Evolutionary conservation across 495 filamentous ascomycete species (phyloP).

Genomic region (Tuber indicum): DNA sequence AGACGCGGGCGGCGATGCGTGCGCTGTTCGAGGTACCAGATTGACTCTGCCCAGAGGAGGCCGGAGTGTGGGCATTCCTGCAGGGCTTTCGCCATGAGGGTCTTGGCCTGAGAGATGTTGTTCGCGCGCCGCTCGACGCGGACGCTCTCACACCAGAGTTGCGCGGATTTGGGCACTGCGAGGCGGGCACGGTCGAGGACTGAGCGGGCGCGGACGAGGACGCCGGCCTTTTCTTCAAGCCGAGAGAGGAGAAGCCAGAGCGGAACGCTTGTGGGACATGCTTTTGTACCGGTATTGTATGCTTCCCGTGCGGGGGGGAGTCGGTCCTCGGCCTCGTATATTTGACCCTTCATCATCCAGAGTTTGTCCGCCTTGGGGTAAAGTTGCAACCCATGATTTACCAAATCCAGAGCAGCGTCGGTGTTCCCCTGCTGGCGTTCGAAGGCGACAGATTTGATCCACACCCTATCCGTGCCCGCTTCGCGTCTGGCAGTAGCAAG

Average conservation of each 20-base stretch:
- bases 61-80: conserved; percentile 89
- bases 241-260: conserved; percentile 84
- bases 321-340: conserved; percentile 75
- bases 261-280: conserved; percentile 71
- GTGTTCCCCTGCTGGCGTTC: conserved; percentile 75
- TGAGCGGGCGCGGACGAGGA: conserved; percentile 81
- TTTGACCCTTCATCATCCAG: conserved; percentile 98
- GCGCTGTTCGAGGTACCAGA: conserved; percentile 85
- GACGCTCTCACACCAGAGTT: conserved; percentile 86
- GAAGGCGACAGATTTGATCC: conserved; percentile 89
- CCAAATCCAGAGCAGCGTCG: conserved; percentile 75
- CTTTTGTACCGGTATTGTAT: conserved; percentile 80
- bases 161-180: conserved; percentile 71
- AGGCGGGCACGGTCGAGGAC: conserved; percentile 86
- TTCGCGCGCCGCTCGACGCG: conserved; percentile 85
- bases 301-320: conserved; percentile 83
- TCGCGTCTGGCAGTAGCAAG: conserved; percentile 72
- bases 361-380: conserved; percentile 84
- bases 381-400: conserved; percentile 76
- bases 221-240: conserved; percentile 77
- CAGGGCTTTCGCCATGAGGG: conserved; percentile 82
- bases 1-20: conserved; percentile 85
- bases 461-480: conserved; percentile 89
- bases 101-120: conserved; percentile 75
- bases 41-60: conserved; percentile 83